Conservation (phyloP, 2,329 filamentous ascomycete species). For the Onygenales sp. region DNA sequence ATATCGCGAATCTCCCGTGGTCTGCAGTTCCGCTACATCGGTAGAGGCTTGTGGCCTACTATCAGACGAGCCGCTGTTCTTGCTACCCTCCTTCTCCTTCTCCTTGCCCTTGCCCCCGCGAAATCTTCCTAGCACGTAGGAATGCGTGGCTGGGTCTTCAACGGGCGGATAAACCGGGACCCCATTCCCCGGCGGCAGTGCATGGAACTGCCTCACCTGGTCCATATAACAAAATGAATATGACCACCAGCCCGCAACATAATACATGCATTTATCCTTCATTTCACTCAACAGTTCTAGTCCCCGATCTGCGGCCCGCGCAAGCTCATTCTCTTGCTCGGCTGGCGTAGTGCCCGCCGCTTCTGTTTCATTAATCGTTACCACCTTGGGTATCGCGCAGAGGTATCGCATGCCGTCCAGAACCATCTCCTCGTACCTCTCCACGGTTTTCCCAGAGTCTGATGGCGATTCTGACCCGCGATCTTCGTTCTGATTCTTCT, state of each 20-base stretch:
- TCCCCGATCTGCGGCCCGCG: slow-evolving; percentile 64
- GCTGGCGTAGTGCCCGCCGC: slow-evolving; percentile 47
- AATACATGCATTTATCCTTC: slow-evolving; percentile 73
- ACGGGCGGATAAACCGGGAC: slow-evolving; percentile 60
- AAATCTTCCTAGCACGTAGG: slow-evolving; percentile 66
- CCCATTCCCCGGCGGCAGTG: slow-evolving; percentile 59
- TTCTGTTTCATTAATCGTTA: slow-evolving; percentile 54
- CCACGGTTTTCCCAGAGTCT: slow-evolving; percentile 49
- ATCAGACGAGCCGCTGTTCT: slow-evolving; percentile 17
- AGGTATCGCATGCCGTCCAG: slow-evolving; percentile 63
- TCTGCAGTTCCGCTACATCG: slow-evolving; percentile 57
- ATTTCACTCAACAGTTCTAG: slow-evolving; percentile 72
- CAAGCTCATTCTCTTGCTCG: slow-evolving; percentile 60
- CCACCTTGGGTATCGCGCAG: slow-evolving; percentile 71
- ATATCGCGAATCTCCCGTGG: slow-evolving; percentile 76
- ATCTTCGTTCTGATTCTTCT: slow-evolving; percentile 47
- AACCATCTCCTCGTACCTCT: slow-evolving; percentile 65
- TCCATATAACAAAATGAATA: slow-evolving; percentile 90
- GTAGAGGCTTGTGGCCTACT: slow-evolving; percentile 19
- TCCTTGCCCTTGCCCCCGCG: slow-evolving; percentile 20
- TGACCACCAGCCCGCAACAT: slow-evolving; percentile 85
- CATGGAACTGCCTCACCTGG: slow-evolving; percentile 84
- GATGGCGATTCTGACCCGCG: slow-evolving; percentile 55
- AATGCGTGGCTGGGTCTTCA: slow-evolving; percentile 64
- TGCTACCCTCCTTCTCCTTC: slow-evolving; percentile 23